Base-by-base conservation (phyloP, 2,329 filamentous ascomycete genomes). In the Beauveria australis region DNA sequence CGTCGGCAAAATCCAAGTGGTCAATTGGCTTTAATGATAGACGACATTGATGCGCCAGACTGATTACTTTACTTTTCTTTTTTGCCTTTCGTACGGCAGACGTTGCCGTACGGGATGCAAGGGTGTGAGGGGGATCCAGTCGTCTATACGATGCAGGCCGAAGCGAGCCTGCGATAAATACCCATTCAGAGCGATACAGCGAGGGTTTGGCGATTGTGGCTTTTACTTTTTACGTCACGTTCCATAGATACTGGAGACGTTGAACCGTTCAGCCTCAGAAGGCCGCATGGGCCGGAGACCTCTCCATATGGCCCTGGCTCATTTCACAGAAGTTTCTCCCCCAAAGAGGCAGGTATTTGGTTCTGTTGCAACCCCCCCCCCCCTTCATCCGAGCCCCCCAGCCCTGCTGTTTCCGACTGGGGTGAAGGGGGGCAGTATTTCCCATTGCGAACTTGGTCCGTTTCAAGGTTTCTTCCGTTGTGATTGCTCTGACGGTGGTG, bases 141-240 rank as follows among this genome's bases (percentile, higher is more conserved):
- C 46, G n/a, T 30, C 46, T 33, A 56, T 47, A 47, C 41, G 43
- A 56, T 47, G 43, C 53, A 56, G 19, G 43, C 18, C 26, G 53
- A 56, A 56, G 53, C 53, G 41, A 47, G 53, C 14, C 43, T 22
- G 9, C 33, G 14, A 37, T 14, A 33, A 33, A 3, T 33, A 55
- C 16, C 41, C 53, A 33, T 55, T 55, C 26, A n/a, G 26, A 46
- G 53, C 40, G 41, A 28, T 26, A 55, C 41, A 3, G 53, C 41
- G 53, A 55, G 41, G 53, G 53, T 26, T n/a, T 47, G 28, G 28
- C 24, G 33, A 22, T 56, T 56, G 53, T 56, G 53, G 53, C 53
- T 56, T 56, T 56, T 53, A 9, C 43, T 12, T 55, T 55, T 37
- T 58, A 52, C 56, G 56, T 59, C 56, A 59, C 47, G 47, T 59